Conservation (phyloP, 305 asterid species). For the Salvia sclarea region DNA sequence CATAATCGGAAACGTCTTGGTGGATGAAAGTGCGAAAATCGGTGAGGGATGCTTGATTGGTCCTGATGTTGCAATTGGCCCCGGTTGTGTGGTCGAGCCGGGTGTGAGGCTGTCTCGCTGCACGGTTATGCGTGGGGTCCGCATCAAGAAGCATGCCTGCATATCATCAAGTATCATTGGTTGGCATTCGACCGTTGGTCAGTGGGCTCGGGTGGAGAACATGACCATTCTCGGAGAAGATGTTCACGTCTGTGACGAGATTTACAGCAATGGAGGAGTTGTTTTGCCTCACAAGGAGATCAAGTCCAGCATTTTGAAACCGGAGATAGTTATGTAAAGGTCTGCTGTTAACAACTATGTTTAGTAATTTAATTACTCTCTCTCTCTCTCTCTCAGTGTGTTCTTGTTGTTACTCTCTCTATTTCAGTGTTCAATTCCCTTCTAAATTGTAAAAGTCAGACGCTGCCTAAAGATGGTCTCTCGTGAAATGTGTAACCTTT, state of each 20-base stretch:
- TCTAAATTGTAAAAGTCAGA: constrained; percentile 46
- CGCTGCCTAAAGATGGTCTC: constrained; percentile 32
- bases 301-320: constrained; percentile 89
- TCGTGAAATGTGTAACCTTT: constrained; percentile 44
- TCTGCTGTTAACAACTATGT: constrained; percentile 27
- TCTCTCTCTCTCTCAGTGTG: background rate
- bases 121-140: constrained; percentile 89
- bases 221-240: constrained; percentile 96
- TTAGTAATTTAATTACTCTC: constrained; percentile 23
- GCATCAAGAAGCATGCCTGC: constrained; percentile 85
- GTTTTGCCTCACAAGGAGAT: constrained; percentile 97
- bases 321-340: constrained; percentile 85
- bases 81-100: constrained; percentile 78
- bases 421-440: background rate
- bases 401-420: background rate
- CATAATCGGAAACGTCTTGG: constrained; percentile 80
- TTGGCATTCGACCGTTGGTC: constrained; percentile 93
- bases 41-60: constrained; percentile 98
- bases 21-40: constrained; percentile 76
- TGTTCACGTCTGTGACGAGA: constrained; percentile 85
- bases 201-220: constrained; percentile 96
- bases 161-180: constrained; percentile 83
- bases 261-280: constrained; percentile 90
- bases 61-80: constrained; percentile 89
- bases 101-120: constrained; percentile 92